Evolutionary conservation across 768 basidiomycete species (phyloP).

Genomic region (Clitopilus hobsonii): DNA sequence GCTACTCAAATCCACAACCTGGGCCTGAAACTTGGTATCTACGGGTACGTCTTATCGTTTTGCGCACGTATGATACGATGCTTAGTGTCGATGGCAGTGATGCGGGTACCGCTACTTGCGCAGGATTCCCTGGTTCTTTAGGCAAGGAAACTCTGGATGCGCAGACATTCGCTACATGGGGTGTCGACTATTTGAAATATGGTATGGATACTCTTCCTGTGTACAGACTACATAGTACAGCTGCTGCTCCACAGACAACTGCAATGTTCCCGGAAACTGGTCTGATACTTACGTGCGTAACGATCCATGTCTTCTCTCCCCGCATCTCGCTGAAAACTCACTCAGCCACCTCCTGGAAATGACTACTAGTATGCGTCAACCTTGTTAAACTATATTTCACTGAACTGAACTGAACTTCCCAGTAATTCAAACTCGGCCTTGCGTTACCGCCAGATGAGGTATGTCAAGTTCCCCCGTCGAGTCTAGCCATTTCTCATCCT

Average conservation of each 20-base stretch:
- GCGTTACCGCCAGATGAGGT: slow-evolving; percentile 50
- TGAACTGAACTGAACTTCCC: background rate
- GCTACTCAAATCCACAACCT: slow-evolving; percentile 40
- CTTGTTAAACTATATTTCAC: background rate
- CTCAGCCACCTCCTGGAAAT: slow-evolving; percentile 27
- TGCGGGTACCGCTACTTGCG: slow-evolving; percentile 48
- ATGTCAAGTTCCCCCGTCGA: background rate
- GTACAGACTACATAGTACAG: background rate
- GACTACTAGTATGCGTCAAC: slow-evolving; percentile 44
- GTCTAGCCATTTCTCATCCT: background rate
- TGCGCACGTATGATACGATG: background rate
- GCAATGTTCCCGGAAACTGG: slow-evolving; percentile 50
- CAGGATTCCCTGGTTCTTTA: slow-evolving; percentile 51
- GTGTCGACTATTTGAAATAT: slow-evolving; percentile 55
- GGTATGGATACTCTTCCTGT: slow-evolving; percentile 22
- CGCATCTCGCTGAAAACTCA: background rate
- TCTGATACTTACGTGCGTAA: slow-evolving; percentile 32
- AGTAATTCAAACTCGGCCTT: slow-evolving; percentile 57
- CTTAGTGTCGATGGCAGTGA: slow-evolving; percentile 28
- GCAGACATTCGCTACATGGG: slow-evolving; percentile 47
- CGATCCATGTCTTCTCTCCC: background rate
- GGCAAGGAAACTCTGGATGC: slow-evolving; percentile 47
- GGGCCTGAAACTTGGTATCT: slow-evolving; percentile 48
- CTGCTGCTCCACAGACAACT: slow-evolving; percentile 35
- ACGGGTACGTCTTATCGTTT: slow-evolving; percentile 27